Base-by-base conservation (phyloP, 306 rosid genomes). In the Lathyrus sativus region DNA sequence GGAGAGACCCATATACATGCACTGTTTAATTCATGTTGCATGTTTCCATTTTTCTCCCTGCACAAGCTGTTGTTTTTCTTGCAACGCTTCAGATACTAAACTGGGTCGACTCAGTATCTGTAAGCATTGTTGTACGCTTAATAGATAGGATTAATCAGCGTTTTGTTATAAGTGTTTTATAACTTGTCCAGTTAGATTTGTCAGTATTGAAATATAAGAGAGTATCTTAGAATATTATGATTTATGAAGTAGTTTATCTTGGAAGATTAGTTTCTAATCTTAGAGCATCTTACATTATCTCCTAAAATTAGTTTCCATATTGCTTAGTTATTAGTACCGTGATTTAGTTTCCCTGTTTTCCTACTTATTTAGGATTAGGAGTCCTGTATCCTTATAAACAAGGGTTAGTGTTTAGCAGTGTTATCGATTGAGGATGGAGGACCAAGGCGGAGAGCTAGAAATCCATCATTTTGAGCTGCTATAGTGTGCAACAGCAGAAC, bases 41-140 rank as follows among this genome's bases (percentile, higher is more conserved):
- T 14, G 22, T 60, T 68, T 53, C 43, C 48, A 44, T 80, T 58
- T 48, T 69, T 42, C 60, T 62, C 29, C 46, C 39, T 67, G 28
- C 62, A 7, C 42, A 67, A 42, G 38, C 50, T 38, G 51, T 74
- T 43, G 12, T 13, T 39, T 76, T 22, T 51, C 50, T 65, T 46
- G 69, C 64, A 35, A 54, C 28, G 57, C 71, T 67, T 56, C 46
- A 12, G 54, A 71, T 14, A 67, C 69, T 72, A 28, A 70, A 48
- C 72, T 28, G 55, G 8, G 18, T 68, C 58, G 53, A 53, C 42
- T 67, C 46, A 70, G 64, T 62, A 45, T 46, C 66, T 41, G 48
- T 44, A 60, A 31, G 63, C 56, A 33, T 41, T 54, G 61, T 59
- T 46, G 14, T 22, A 15, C 68, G 59, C 56, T 72, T 49, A 56